These are phyloP conservation scores for Coemansia javaensis DNA, from an alignment of 192 early-diverging fungal species.

Conservation along the genomic window DNA sequence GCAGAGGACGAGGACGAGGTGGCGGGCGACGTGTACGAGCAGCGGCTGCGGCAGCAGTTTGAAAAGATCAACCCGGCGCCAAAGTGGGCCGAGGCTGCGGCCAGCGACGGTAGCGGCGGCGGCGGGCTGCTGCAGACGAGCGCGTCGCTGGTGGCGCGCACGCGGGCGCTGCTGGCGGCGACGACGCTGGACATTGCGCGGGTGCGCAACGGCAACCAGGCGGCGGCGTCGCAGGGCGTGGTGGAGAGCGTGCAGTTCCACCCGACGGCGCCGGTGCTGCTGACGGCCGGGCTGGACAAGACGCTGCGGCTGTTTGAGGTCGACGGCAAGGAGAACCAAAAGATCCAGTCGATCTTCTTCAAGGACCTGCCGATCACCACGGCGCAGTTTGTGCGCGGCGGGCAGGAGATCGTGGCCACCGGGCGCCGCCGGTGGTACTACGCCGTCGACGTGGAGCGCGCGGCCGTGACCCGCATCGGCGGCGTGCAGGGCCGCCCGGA, in stretches of 20 bases:
- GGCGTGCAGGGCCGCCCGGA: constrained; percentile 69
- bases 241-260: constrained; percentile 79
- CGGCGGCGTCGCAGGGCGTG: constrained; percentile 48
- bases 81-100: constrained; percentile 70
- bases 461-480: constrained; percentile 59
- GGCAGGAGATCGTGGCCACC: constrained; percentile 67
- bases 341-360: constrained; percentile 84
- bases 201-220: constrained; percentile 33
- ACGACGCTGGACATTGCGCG: constrained; percentile 21
- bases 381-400: constrained; percentile 72
- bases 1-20: constrained; percentile 71
- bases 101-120: constrained; percentile 27
- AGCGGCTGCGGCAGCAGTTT: constrained; percentile 78
- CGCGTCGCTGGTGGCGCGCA: constrained; percentile 12
- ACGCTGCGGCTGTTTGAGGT: constrained; percentile 84
- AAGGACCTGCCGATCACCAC: constrained; percentile 81
- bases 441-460: constrained; percentile 76
- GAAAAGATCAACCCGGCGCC: constrained; percentile 81
- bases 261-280: constrained; percentile 77
- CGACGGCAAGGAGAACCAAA: constrained; percentile 89
- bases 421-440: constrained; percentile 83
- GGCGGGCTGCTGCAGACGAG: constrained; percentile 28
- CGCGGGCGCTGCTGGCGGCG: constrained; percentile 8
- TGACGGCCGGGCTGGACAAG: constrained; percentile 86
- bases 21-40: constrained; percentile 75